These are phyloP conservation scores for Trapa bicornis DNA, from an alignment of 345 rosid species.

Conservation along the genomic window DNA sequence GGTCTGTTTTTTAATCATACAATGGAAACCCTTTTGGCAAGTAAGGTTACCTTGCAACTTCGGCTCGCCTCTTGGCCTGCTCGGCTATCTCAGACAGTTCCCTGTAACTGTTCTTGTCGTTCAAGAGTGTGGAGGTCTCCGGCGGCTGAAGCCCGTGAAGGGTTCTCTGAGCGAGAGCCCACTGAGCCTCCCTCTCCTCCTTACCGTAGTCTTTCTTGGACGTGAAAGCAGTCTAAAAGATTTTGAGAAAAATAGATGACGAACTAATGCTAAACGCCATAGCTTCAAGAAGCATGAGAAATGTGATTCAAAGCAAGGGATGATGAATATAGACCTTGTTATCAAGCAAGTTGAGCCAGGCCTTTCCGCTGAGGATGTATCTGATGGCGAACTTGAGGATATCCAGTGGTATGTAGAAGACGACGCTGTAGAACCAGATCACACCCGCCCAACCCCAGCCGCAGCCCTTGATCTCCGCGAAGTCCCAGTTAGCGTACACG, in stretches of 20 bases:
- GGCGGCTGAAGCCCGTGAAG: conserved; percentile 69
- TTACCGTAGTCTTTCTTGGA: conserved; percentile 79
- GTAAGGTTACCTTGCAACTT: conserved; percentile 56
- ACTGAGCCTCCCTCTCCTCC: conserved; percentile 85
- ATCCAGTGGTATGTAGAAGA: conserved; percentile 73
- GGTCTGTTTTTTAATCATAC: no score
- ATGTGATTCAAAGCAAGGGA: background rate
- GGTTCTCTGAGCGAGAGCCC: conserved; percentile 82
- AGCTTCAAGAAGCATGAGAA: no score
- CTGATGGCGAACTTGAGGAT: conserved; percentile 65
- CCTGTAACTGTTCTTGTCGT: conserved; percentile 50
- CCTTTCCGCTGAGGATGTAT: conserved; percentile 65
- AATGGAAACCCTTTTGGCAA: no score
- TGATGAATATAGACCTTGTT: conserved; percentile 39
- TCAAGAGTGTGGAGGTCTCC: conserved; percentile 28
- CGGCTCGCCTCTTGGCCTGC: conserved; percentile 82
- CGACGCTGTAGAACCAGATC: conserved; percentile 69
- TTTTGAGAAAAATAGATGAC: background rate
- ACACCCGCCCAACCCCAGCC: conserved; percentile 97
- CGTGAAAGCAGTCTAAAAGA: conserved; percentile 64
- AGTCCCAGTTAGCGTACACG: conserved; percentile 53
- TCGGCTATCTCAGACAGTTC: conserved; percentile 76
- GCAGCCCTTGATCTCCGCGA: conserved; percentile 64
- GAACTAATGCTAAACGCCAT: no score
- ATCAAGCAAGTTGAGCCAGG: conserved; percentile 64